Evolutionary conservation across 225 moss, liverwort and hornwort species (phyloP).

Genomic region (Straminergon stramineum): DNA sequence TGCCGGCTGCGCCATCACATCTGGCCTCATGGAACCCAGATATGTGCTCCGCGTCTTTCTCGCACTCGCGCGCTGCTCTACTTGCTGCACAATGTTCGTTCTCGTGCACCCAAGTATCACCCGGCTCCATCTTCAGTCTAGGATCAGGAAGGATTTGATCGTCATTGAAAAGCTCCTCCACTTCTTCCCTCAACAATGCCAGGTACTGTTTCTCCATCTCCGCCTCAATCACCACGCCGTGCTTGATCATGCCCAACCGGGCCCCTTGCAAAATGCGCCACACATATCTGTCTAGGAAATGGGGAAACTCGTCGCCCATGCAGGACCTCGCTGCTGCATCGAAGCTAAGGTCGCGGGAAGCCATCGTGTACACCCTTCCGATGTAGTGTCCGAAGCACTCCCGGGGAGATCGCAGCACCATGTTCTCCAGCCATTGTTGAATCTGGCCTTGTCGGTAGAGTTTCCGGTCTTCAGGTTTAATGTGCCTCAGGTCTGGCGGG

Average conservation of each 20-base stretch:
- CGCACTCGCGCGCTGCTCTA: constrained; percentile 4
- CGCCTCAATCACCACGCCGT: constrained; percentile 17
- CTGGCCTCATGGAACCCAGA: constrained; percentile 3
- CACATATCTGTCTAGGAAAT: constrained; percentile 20
- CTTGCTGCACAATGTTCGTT: not conserved
- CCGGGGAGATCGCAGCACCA: constrained; percentile 8
- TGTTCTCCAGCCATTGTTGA: constrained; percentile 26
- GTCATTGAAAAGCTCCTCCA: constrained; percentile 26
- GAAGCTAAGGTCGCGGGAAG: constrained; percentile 11
- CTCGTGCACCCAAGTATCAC: constrained; percentile 30
- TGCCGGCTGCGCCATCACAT: constrained; percentile 10
- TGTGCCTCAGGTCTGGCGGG: constrained; percentile 18
- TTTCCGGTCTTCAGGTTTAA: constrained; percentile 14
- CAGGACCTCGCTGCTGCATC: not conserved
- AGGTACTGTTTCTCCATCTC: not conserved
- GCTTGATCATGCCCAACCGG: constrained; percentile 21
- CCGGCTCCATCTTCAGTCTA: not conserved
- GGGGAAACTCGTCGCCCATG: constrained; percentile 33
- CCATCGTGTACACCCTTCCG: constrained; percentile 19
- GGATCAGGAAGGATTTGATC: constrained; percentile 26
- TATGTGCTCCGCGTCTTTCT: not conserved
- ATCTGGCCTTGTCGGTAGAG: constrained; percentile 18
- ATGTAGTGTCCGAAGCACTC: constrained; percentile 52
- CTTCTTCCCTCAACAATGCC: constrained; percentile 23
- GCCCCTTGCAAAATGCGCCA: constrained; percentile 28